Evolutionary conservation across 768 basidiomycete genomes (phyloP).

Genomic region (Pisolithus tinctorius): DNA sequence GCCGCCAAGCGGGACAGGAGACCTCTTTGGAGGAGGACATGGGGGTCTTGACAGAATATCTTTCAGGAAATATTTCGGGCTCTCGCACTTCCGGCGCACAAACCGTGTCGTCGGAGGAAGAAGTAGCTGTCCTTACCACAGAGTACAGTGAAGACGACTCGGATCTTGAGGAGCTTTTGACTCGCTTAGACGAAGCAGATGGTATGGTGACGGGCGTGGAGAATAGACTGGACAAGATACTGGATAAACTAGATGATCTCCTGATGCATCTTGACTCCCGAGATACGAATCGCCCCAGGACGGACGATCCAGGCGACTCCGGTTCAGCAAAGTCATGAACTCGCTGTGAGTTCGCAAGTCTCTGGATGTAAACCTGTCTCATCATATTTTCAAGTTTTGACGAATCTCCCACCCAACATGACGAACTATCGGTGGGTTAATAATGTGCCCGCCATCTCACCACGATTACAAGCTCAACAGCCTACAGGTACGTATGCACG

Average conservation of each 20-base stretch:
- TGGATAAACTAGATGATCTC: conserved; percentile 52
- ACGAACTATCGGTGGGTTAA: not conserved
- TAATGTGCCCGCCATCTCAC: not conserved
- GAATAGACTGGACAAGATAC: conserved; percentile 50
- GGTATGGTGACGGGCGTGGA: conserved; percentile 59
- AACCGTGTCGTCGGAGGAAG: not conserved
- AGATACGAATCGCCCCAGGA: not conserved
- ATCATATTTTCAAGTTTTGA: not conserved
- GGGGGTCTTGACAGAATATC: conserved; percentile 15
- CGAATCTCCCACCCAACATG: not conserved
- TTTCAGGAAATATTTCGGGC: not conserved
- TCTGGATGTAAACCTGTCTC: not conserved
- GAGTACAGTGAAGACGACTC: conserved; percentile 29
- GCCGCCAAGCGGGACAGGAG: conserved; percentile 1
- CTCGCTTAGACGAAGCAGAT: conserved; percentile 50
- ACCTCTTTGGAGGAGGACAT: conserved; percentile 32
- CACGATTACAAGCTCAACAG: conserved; percentile 4
- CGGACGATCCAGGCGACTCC: not conserved
- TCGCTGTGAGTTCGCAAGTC: conserved; percentile 6
- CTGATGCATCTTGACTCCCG: conserved; percentile 37
- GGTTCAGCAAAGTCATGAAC: conserved; percentile 5
- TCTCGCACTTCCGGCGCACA: not conserved
- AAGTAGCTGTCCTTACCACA: conserved; percentile 16
- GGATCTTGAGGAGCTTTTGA: conserved; percentile 46
- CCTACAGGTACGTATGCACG: conserved; percentile 8